A percentile compares a stretch with the other conserved stretches of the same genome.
Conservation (phyloP, 139 green algal species). For the Chlorella ohadii region DNA sequence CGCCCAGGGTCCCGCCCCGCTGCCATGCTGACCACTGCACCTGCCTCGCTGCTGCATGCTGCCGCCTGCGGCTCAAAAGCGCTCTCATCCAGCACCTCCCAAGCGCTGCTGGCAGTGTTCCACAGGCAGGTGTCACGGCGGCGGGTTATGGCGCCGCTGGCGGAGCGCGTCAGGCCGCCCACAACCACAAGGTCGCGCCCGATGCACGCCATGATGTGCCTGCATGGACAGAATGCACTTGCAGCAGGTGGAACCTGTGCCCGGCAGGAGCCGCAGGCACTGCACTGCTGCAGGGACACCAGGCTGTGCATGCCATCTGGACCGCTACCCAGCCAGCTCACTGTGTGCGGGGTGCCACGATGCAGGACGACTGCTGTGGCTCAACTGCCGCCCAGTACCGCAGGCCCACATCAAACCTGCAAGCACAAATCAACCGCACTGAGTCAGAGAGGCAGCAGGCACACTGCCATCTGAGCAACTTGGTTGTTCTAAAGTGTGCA, state of each 20-base stretch:
- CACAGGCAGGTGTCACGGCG: not conserved
- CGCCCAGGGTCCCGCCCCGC: too few species aligned
- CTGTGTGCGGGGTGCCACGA: slow-evolving; percentile 4
- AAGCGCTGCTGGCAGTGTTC: not conserved
- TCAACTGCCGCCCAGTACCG: slow-evolving; percentile 34
- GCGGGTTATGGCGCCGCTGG: not conserved
- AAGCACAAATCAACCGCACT: not conserved
- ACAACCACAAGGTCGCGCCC: slow-evolving; percentile 4
- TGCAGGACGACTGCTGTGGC: slow-evolving; percentile 47
- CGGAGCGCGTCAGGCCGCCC: not conserved
- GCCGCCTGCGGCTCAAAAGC: not conserved
- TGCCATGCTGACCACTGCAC: not conserved
- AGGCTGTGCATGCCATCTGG: too few species aligned
- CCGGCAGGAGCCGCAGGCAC: too few species aligned
- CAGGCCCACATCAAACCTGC: slow-evolving; percentile 15
- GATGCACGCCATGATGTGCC: slow-evolving; percentile 19
- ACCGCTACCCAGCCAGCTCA: not conserved
- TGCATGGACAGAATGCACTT: too few species aligned
- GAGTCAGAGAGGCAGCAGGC: too few species aligned
- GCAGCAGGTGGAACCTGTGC: too few species aligned
- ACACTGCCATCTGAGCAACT: too few species aligned
- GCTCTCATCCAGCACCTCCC: not conserved
- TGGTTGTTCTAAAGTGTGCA: too few species aligned
- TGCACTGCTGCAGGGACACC: too few species aligned
- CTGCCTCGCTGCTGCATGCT: not conserved